These are phyloP conservation scores for Rhododendron molle DNA, from an alignment of 148 eudicot genomes.

Conservation along the genomic window DNA sequence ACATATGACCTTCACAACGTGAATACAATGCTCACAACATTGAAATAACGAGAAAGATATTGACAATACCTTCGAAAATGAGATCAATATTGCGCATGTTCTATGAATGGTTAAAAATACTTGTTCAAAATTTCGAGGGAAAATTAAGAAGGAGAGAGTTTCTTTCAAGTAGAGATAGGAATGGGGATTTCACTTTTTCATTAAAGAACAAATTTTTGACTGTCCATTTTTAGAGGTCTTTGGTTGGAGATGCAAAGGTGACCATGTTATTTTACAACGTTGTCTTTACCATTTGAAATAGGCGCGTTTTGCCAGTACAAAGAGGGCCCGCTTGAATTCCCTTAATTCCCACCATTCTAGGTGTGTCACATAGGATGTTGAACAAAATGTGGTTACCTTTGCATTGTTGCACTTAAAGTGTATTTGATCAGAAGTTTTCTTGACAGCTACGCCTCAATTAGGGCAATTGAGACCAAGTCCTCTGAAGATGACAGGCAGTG, in stretches of 20 bases:
- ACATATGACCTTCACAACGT: not conserved
- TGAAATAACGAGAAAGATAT: not conserved
- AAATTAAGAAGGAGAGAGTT: not conserved
- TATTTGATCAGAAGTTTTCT: not conserved
- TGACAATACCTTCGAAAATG: not conserved
- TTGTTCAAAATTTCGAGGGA: too few species aligned
- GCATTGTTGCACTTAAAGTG: not conserved
- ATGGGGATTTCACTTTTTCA: not conserved
- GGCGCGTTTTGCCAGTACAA: not conserved
- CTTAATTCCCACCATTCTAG: not conserved
- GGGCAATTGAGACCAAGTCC: slow-evolving; percentile 88
- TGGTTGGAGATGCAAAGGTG: not conserved
- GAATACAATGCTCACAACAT: not conserved
- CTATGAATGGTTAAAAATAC: not conserved
- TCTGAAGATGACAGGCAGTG: slow-evolving; percentile 84
- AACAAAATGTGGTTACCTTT: not conserved
- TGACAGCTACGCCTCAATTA: slow-evolving; percentile 79
- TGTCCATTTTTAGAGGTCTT: not conserved
- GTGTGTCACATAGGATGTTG: not conserved
- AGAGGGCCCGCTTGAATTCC: not conserved
- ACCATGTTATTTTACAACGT: not conserved
- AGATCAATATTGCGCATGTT: not conserved
- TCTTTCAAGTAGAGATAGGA: not conserved
- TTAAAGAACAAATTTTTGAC: not conserved
- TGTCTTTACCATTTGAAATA: not conserved